A percentile compares a stretch with the other conserved stretches of the same genome.
These are phyloP conservation scores for Abelmoschus esculentus DNA, from an alignment of 345 rosid species.

Conservation along the genomic window DNA sequence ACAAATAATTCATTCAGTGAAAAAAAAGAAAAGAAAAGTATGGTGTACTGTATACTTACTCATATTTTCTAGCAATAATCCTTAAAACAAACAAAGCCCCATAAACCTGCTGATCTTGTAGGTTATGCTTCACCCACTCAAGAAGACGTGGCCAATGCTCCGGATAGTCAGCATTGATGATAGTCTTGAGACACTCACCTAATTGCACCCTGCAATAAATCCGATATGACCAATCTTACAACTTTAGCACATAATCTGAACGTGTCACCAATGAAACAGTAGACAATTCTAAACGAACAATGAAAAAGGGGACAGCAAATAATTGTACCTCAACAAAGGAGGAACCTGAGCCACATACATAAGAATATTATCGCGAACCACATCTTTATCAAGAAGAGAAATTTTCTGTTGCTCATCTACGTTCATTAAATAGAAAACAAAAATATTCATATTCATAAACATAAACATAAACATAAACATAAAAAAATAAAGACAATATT, in stretches of 20 bases:
- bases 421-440: constrained; percentile 6
- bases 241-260: background rate
- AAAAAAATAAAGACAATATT: background rate
- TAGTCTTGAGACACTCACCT: constrained; percentile 94
- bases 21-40: background rate
- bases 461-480: background rate
- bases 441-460: background rate
- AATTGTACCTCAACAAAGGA: constrained; percentile 62
- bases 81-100: constrained; percentile 87
- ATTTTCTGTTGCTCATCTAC: constrained; percentile 71
- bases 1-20: background rate
- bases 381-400: constrained; percentile 53
- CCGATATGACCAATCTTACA: background rate
- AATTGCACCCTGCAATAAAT: constrained; percentile 60
- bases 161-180: constrained; percentile 91
- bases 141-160: constrained; percentile 97
- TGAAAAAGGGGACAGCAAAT: background rate
- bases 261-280: constrained; percentile 6
- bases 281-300: background rate
- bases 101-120: constrained; percentile 84
- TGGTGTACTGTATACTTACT: constrained; percentile 37
- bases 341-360: constrained; percentile 83
- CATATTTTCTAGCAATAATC: constrained; percentile 93
- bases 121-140: constrained; percentile 85
- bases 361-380: constrained; percentile 82